These are phyloP conservation scores for Trypanosoma caninum DNA, from an alignment of 208 protist species.

Conservation along the genomic window DNA sequence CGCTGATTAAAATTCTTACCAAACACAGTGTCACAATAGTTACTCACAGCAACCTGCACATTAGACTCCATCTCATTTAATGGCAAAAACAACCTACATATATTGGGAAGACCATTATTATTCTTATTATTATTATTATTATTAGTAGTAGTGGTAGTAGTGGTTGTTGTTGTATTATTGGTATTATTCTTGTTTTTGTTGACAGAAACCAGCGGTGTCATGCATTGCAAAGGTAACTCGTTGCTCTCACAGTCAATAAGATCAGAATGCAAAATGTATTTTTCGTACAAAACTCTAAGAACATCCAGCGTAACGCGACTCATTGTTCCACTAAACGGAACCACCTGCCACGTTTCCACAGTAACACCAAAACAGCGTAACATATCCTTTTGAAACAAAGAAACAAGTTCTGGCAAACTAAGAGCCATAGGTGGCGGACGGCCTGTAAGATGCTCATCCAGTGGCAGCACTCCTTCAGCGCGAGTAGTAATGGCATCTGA, in stretches of 20 bases:
- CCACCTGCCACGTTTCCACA: slow-evolving; percentile 55
- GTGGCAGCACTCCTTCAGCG: slow-evolving; percentile 2
- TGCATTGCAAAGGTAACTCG: too few species aligned
- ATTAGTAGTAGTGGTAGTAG: too few species aligned
- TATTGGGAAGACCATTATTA: too few species aligned
- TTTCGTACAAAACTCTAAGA: slow-evolving; percentile 6
- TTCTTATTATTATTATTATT: too few species aligned
- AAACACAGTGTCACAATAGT: slow-evolving; percentile 31
- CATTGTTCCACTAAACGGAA: slow-evolving; percentile 42
- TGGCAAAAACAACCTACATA: too few species aligned
- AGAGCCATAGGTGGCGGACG: slow-evolving; percentile 27
- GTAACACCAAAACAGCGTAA: slow-evolving; percentile 32
- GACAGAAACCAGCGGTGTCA: too few species aligned
- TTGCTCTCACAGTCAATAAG: too few species aligned
- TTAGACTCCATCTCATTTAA: not conserved
- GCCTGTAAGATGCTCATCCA: slow-evolving; percentile 6
- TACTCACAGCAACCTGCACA: slow-evolving; percentile 5
- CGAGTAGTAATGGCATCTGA: slow-evolving; percentile 20
- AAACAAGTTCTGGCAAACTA: slow-evolving; percentile 23
- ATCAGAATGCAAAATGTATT: too few species aligned
- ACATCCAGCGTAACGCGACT: slow-evolving; percentile 26
- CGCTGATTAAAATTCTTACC: slow-evolving; percentile 22
- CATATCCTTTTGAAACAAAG: slow-evolving; percentile 36
- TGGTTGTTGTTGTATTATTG: too few species aligned
- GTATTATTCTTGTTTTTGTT: too few species aligned